Conservation (phyloP, 306 rosid species). For the Alnus rubra region DNA sequence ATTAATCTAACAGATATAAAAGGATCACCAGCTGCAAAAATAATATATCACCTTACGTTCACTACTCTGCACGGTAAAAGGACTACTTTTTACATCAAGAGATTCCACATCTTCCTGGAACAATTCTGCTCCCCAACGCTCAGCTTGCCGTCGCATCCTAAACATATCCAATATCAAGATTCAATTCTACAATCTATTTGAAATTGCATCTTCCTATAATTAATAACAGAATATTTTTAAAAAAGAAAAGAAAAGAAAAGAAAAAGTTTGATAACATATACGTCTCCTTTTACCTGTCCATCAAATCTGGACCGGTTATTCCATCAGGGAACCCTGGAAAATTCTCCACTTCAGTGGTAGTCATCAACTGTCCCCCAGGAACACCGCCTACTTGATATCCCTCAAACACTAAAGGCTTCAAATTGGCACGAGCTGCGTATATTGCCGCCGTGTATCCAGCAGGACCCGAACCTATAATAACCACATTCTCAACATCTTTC, state of each 20-base stretch:
- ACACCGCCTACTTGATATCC: conserved; percentile 91
- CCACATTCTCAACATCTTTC: conserved; percentile 72
- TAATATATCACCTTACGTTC: conserved; percentile 86
- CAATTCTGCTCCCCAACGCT: conserved; percentile 96
- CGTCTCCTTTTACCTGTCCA: conserved; percentile 70
- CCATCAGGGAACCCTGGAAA: conserved; percentile 98
- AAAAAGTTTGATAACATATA: conserved; percentile 11
- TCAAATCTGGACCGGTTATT: conserved; percentile 90
- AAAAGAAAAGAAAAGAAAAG: neutral
- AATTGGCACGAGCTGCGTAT: conserved; percentile 93
- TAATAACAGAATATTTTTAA: conserved; percentile 5
- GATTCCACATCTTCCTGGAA: conserved; percentile 89
- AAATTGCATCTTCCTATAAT: conserved; percentile 15
- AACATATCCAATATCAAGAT: conserved; percentile 17
- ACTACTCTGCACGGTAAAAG: conserved; percentile 86
- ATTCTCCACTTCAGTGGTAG: conserved; percentile 95
- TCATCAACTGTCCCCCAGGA: conserved; percentile 98
- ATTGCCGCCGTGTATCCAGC: conserved; percentile 96
- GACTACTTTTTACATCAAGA: conserved; percentile 67
- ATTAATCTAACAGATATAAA: conserved; percentile 8
- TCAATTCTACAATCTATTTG: conserved; percentile 3
- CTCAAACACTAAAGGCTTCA: conserved; percentile 92
- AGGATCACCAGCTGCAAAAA: conserved; percentile 18
- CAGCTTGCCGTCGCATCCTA: conserved; percentile 74
- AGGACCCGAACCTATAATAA: conserved; percentile 90